A percentile compares a stretch with the other conserved stretches of the same genome.
Conservation (phyloP, 805 yeast species). For the Jamesozyma rosinii region DNA sequence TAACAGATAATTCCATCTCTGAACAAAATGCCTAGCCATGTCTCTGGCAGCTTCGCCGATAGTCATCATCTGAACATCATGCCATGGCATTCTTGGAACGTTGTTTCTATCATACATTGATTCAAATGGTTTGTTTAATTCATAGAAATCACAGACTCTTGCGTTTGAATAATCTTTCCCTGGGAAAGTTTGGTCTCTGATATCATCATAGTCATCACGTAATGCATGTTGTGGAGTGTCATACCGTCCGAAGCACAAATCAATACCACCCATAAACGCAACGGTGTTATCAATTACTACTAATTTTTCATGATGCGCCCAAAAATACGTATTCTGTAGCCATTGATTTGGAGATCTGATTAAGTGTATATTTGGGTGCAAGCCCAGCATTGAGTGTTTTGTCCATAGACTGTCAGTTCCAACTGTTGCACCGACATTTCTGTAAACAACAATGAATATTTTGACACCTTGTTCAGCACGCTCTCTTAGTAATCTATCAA, state of each 20-base stretch:
- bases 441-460: conserved; percentile 79
- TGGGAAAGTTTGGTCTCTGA: conserved; percentile 60
- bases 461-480: conserved; percentile 94
- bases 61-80: conserved; percentile 93
- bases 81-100: conserved; percentile 98
- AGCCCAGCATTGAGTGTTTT: conserved; percentile 78
- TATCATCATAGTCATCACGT: conserved; percentile 56
- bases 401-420: conserved; percentile 92
- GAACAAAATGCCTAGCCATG: conserved; percentile 86
- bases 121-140: conserved; percentile 76
- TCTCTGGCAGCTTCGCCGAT: conserved; percentile 94
- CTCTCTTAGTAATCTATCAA: conserved; percentile 77
- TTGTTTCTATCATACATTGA: conserved; percentile 78
- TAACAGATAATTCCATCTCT: conserved; percentile 90
- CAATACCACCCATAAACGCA: conserved; percentile 92
- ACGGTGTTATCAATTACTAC: conserved; percentile 78
- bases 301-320: conserved; percentile 98
- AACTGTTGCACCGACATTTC: conserved; percentile 89
- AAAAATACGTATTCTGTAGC: conserved; percentile 82
- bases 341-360: conserved; percentile 93
- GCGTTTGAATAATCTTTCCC: conserved; percentile 98
- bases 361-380: conserved; percentile 80
- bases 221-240: conserved; percentile 95
- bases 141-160: conserved; percentile 76
- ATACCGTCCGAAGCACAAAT: conserved; percentile 88